Conservation (phyloP, 345 rosid species). For the Moricandia moricandioides region DNA sequence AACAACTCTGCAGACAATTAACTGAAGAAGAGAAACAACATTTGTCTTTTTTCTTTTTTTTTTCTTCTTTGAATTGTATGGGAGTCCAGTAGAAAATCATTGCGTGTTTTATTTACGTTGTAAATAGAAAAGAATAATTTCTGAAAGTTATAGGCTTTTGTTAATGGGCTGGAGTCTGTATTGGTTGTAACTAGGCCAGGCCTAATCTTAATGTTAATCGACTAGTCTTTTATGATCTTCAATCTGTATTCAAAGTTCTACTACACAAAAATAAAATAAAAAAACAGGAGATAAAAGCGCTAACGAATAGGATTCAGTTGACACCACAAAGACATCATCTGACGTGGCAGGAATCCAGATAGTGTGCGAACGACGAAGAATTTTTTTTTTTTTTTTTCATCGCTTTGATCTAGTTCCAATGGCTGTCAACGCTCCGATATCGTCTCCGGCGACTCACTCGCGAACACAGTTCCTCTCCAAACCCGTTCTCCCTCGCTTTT, state of each 20-base stretch:
- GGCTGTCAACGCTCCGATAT: slow-evolving; percentile 56
- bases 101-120: slow-evolving; percentile 1
- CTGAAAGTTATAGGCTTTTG: neutral
- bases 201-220: neutral
- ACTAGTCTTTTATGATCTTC: neutral
- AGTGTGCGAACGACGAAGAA: slow-evolving; percentile 17
- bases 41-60: neutral
- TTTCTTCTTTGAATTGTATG: slow-evolving; percentile 1
- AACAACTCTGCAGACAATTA: slow-evolving; percentile 22
- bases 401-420: slow-evolving; percentile 37
- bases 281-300: slow-evolving; percentile 29
- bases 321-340: slow-evolving; percentile 19
- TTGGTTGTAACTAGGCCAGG: neutral
- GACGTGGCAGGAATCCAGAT: slow-evolving; percentile 35
- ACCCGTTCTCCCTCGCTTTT: slow-evolving; percentile 27
- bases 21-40: slow-evolving; percentile 13
- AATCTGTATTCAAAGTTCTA: neutral
- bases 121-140: slow-evolving; percentile 15
- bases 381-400: neutral
- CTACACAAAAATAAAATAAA: too few relatives aligned
- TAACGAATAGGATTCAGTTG: slow-evolving; percentile 28
- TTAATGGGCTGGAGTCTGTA: neutral
- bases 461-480: slow-evolving; percentile 38
- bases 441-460: slow-evolving; percentile 49
- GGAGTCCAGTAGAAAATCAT: neutral